Base-by-base conservation (phyloP, 441 rosid species). In the Geranium incanum region DNA sequence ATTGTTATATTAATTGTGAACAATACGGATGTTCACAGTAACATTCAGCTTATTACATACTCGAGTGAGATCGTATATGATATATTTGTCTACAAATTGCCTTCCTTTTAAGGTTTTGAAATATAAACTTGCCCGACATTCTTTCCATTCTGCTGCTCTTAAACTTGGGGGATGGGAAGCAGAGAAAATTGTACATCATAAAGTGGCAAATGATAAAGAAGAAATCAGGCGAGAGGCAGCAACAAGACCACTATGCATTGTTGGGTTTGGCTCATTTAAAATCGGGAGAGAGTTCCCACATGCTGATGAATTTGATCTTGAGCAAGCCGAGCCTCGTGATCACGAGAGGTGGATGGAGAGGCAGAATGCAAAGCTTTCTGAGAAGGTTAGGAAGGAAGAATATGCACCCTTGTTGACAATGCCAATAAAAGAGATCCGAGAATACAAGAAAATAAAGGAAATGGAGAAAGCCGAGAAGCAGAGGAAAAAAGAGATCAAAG, bases 281-380 rank as follows among this genome's bases (percentile, higher is more conserved):
- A 92, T 97, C 82, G 92, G 99, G 99, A 89, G 99, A 68, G 99
- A 92, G 77, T 95, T 90, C 79, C 97, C 99, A n/a, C 97, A 92
- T 82, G 86, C 88, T 13, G 98, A 92, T 75, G 99, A 95, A 85
- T 93, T 86, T 82, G 98, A 95, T 81, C 82, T 95, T 63, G 99
- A 95, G 75, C 87, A 92, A 79, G 96, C 97, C 0, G 98, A 95
- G 77, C 87, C 96, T 68, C 98, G 99, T 73, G 98, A 95, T 68
- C 97, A 95, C 66, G 89, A 81, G 81, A 92, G 99, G 83, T 95
- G 99, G 97, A 92, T 95, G 97, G 99, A 92, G 86, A 89, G 96
- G 86, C 98, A 95, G 85, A 95, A 95, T 81, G 87, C 91, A 4
- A 92, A 87, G 73, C 85, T 85, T n/a, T 68, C 97, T 2, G 99